A percentile compares a stretch with the other conserved stretches of the same genome.
These are phyloP conservation scores for Parathielavia hyrcaniae DNA, from an alignment of 495 filamentous ascomycete species.

Conservation along the genomic window DNA sequence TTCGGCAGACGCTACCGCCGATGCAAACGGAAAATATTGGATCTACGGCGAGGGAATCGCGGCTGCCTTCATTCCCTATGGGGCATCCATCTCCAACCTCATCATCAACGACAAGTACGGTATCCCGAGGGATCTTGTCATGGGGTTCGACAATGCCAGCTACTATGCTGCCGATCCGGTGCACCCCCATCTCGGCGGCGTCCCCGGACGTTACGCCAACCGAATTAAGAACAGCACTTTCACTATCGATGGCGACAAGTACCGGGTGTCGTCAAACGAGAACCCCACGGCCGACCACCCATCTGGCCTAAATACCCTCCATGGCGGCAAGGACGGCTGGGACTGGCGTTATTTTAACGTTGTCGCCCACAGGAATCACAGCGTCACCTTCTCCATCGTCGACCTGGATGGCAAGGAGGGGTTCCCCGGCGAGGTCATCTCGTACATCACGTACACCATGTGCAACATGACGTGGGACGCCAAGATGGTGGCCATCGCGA, in stretches of 20 bases:
- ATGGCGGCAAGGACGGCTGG: constrained; percentile 77
- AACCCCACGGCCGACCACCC: constrained; percentile 46
- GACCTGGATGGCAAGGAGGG: constrained; percentile 65
- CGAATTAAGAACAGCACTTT: constrained; percentile 83
- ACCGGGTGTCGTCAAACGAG: constrained; percentile 65
- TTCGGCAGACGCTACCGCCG: constrained; percentile 18
- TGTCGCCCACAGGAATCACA: constrained; percentile 55
- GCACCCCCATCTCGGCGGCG: constrained; percentile 69
- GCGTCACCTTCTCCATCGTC: constrained; percentile 72
- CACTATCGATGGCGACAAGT: constrained; percentile 57
- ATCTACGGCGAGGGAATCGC: constrained; percentile 67
- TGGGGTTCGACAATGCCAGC: constrained; percentile 72
- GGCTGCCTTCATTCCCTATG: constrained; percentile 70
- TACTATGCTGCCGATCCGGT: constrained; percentile 60
- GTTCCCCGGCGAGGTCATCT: constrained; percentile 76
- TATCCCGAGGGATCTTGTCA: constrained; percentile 58
- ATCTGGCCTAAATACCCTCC: constrained; percentile 61
- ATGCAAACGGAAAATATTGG: constrained; percentile 57
- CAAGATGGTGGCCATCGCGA: constrained; percentile 49
- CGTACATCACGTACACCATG: constrained; percentile 66
- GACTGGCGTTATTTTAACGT: constrained; percentile 78
- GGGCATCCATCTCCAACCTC: constrained; percentile 68
- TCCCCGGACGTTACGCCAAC: constrained; percentile 80
- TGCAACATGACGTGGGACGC: constrained; percentile 47
- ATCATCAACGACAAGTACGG: constrained; percentile 67